Evolutionary conservation across 2,329 filamentous ascomycete genomes (phyloP).

Genomic region (Colletotrichum sojae): DNA sequence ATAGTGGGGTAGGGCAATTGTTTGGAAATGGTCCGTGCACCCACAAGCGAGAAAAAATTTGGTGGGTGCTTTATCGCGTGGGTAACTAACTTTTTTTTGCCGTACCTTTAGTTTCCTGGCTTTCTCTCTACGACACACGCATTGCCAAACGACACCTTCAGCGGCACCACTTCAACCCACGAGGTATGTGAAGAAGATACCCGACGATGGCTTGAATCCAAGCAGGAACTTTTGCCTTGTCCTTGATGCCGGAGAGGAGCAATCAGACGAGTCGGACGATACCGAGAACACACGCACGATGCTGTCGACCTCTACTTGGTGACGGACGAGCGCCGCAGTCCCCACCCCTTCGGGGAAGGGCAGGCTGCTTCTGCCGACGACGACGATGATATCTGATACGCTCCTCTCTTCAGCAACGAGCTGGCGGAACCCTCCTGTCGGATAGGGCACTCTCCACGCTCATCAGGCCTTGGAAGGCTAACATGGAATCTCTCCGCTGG

Average conservation of each 20-base stretch:
- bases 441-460: constrained; percentile 80
- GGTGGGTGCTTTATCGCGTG: constrained; percentile 27
- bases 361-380: constrained; percentile 38
- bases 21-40: constrained; percentile 48
- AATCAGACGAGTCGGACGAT: constrained; percentile 63
- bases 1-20: constrained; percentile 57
- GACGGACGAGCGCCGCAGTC: constrained; percentile 20
- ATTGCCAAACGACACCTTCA: constrained; percentile 47
- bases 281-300: constrained; percentile 17
- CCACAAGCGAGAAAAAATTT: constrained; percentile 52
- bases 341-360: constrained; percentile 36
- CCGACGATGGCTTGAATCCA: constrained; percentile 47
- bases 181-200: constrained; percentile 60
- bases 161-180: constrained; percentile 43
- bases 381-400: constrained; percentile 64
- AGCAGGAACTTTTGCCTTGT: constrained; percentile 58
- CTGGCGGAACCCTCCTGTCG: constrained; percentile 77
- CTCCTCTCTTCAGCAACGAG: constrained; percentile 74
- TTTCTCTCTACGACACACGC: constrained; percentile 44
- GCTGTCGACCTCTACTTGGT: constrained; percentile 19
- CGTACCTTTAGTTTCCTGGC: constrained; percentile 19
- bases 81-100: constrained; percentile 25
- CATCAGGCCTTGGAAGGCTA: constrained; percentile 73
- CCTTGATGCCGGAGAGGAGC: constrained; percentile 71
- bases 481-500: constrained; percentile 57